Conservation (phyloP, 1,284 basidiomycete genomes). For the Ceratobasidium papillatum region DNA sequence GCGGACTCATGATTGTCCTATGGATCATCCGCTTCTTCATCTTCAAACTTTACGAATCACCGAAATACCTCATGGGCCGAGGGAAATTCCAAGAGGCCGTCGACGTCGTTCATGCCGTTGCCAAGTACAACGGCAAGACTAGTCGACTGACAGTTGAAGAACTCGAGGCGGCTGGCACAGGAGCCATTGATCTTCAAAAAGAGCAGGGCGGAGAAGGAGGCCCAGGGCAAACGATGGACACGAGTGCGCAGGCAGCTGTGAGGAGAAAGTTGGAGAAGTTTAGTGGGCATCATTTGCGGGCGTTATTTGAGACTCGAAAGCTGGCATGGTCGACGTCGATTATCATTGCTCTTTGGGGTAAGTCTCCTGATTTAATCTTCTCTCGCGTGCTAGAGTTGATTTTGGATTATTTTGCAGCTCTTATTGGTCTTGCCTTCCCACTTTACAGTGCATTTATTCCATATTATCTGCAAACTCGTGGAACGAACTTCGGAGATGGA, state of each 20-base stretch:
- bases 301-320: constrained; percentile 69
- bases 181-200: constrained; percentile 23
- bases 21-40: constrained; percentile 75
- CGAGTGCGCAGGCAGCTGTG: constrained; percentile 59
- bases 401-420: constrained; percentile 56
- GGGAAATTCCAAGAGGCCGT: constrained; percentile 77
- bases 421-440: constrained; percentile 79
- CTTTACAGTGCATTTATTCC: constrained; percentile 74
- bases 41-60: constrained; percentile 78
- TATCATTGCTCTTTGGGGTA: constrained; percentile 69
- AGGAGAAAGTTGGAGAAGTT: constrained; percentile 59
- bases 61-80: constrained; percentile 77
- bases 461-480: constrained; percentile 67
- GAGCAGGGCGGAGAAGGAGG: constrained; percentile 46
- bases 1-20: constrained; percentile 68
- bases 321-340: constrained; percentile 69
- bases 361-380: constrained; percentile 40
- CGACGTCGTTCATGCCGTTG: constrained; percentile 71
- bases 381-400: neutral
- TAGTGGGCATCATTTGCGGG: constrained; percentile 59
- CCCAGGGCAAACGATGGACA: constrained; percentile 50
- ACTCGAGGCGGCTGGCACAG: constrained; percentile 52
- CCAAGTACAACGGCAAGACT: constrained; percentile 68
- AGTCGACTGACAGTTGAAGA: constrained; percentile 61
- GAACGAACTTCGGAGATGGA: constrained; percentile 69